Base-by-base conservation (phyloP, 257 asterid species). In the Penstemon eatonii region DNA sequence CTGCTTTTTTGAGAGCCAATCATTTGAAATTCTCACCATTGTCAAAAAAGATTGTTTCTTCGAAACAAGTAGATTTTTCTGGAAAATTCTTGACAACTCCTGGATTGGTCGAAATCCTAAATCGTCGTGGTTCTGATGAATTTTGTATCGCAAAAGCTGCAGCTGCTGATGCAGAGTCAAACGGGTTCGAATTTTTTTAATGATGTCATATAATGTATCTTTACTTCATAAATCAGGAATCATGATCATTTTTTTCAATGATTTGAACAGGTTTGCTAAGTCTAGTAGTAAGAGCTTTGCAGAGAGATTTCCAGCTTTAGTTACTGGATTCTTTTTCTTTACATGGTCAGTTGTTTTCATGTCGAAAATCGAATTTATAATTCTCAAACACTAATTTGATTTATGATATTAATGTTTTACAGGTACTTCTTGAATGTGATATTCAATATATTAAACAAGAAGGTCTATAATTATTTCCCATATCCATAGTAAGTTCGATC, bases 281-380 rank as follows among this genome's bases (percentile, higher is more conserved):
- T 69, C 84, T 57, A 40, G 1, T 53, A 63, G 63, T 7, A 78
- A 82, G 80, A 85, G 86, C 64, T 61, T 82, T 66, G 70, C 75
- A 7, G 83, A 80, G 73, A 82, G 77, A 76, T 85, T 80, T 67
- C 87, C 90, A 50, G 87, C 90, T 82, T 79, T 85, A 33, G 81
- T 85, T 56, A 85, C 87, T 49, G 90, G 90, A 50, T 85, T 85
- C 82, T 85, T 85, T 76, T 85, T 85, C 86, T 82, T 85, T 69
- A 74, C 84, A 56, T 85, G 90, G 87, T 85, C 55, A 75, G 70
- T 64, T 64, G 3, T n/a, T 43, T 56, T 53, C 5, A 19, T 6
- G n/a, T 25, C 1, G 11, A 11, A 4, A n/a, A 42, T 40, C n/a
- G 6, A 40, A 46, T 46, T 13, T 40, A 7, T 19, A 3, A 6